Evolutionary conservation across 352 stramenopile species (phyloP).

Genomic region (Phytophthora pisi): DNA sequence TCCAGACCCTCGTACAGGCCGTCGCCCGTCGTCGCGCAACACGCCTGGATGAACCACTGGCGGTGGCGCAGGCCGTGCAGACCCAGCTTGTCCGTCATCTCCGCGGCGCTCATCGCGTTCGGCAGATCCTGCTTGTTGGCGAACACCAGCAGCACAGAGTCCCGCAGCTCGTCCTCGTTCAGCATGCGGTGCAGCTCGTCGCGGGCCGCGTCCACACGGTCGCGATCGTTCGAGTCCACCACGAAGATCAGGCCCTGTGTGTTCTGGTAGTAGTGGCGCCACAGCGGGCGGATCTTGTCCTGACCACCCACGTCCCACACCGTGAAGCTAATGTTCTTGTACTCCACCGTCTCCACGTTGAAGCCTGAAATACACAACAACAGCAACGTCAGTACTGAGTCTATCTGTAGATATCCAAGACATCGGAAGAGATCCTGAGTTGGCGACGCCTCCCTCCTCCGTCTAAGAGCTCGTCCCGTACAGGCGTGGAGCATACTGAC

Average conservation of each 20-base stretch:
- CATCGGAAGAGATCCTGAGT: neutral
- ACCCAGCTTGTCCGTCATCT: constrained; percentile 99
- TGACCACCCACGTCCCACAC: constrained; percentile 99
- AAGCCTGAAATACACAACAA: constrained; percentile 74
- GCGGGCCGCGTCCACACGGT: constrained; percentile 96
- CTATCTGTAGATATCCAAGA: neutral
- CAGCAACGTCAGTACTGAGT: constrained; percentile 2
- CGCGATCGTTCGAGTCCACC: constrained; percentile 98
- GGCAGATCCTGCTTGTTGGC: constrained; percentile 99
- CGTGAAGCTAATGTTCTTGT: constrained; percentile 99
- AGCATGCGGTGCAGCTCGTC: constrained; percentile 99
- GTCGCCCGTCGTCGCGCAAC: constrained; percentile 98
- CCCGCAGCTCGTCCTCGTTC: constrained; percentile 98
- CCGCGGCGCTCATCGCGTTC: constrained; percentile 93
- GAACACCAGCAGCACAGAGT: constrained; percentile 98
- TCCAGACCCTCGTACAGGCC: constrained; percentile 99
- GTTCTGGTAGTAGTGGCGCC: constrained; percentile 99
- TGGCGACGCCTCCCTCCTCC: neutral
- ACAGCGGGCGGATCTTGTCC: constrained; percentile 98
- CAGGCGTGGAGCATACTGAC: neutral
- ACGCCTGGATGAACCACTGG: constrained; percentile 99
- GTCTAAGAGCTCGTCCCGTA: neutral
- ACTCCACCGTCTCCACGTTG: constrained; percentile 99
- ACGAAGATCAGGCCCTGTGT: constrained; percentile 99
- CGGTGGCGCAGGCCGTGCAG: constrained; percentile 96